Percentiles rank a stretch among this genome's conserved stretches.
Conservation (phyloP, 2,329 filamentous ascomycete genomes). For the Coniella vitis region DNA sequence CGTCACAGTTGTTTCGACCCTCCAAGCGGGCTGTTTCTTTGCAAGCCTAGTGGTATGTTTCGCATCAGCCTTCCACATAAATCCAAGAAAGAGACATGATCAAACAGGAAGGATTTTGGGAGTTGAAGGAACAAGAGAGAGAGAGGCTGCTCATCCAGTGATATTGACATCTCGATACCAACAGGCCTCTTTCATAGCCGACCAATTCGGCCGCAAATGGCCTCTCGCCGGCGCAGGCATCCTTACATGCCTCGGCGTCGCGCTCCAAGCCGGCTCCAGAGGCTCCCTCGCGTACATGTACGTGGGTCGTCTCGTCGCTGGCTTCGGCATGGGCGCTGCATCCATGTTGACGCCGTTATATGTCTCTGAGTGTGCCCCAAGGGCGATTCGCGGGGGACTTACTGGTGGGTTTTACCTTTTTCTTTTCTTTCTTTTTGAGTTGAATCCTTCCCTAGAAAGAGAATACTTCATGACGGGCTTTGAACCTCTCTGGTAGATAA, state of each 20-base stretch:
- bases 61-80: not conserved
- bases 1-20: slow-evolving; percentile 51
- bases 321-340: slow-evolving; percentile 43
- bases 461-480: too few species aligned
- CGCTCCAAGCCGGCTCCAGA: slow-evolving; percentile 57
- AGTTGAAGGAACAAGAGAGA: too few species aligned
- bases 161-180: too few species aligned
- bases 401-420: slow-evolving; percentile 34
- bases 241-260: slow-evolving; percentile 53
- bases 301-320: slow-evolving; percentile 51
- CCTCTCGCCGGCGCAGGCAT: slow-evolving; percentile 50
- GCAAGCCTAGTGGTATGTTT: slow-evolving; percentile 45
- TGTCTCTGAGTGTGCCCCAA: slow-evolving; percentile 42
- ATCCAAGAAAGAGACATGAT: slow-evolving; percentile 18
- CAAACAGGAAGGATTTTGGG: not conserved
- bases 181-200: slow-evolving; percentile 41
- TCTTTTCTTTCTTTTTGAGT: too few species aligned
- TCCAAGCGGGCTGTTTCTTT: slow-evolving; percentile 62
- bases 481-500: too few species aligned
- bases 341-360: slow-evolving; percentile 39
- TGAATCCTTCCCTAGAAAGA: too few species aligned
- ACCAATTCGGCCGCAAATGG: slow-evolving; percentile 47
- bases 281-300: slow-evolving; percentile 59
- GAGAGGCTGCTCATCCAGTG: too few species aligned
- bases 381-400: slow-evolving; percentile 43